Evolutionary conservation across 768 basidiomycete species (phyloP), one percentile per base, ranked within the genome.

Genomic region (Mrakia blollopis): DNA sequence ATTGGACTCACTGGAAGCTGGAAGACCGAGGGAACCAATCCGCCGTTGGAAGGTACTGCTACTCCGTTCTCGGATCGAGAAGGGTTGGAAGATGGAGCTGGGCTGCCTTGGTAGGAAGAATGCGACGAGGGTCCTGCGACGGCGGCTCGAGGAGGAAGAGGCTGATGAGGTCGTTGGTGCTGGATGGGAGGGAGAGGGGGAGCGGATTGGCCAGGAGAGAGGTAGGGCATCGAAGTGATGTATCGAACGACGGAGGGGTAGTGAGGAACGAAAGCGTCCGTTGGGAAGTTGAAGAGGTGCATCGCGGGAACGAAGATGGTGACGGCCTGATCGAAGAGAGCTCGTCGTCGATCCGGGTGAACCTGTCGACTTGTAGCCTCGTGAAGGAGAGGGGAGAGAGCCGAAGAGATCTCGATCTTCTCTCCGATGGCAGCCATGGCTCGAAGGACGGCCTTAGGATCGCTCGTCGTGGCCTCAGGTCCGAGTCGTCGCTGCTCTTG

Each of bases 371-470:
- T 68, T 0, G 65, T 68, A 16, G 65, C 35, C 65, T 68, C 65
- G 25, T 39, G 25, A 18, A 68, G 37, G 21, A 68, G 37, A 18
- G 65, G 65, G 8, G 35, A 41, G 23, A 68, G 65, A 9, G 35
- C 65, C 8, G 25, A 18, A 8, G 13, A 18, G 65, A 68, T 37
- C 35, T 39, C 37, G 35, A 68, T 68, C 65, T 68, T 68, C 37
- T 68, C 65, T 68, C 37, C 65, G 25, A 68, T 68, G 37, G 25
- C 39, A 37, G 25, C 35, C 65, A 68, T 68, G 23, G 65, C 65
- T 39, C 65, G 65, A 18, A 68, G 65, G 35, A 68, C 65, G 37
- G 13, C 37, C 65, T 68, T 68, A 6, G 65, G 65, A n/a, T 68
- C 65, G 35, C 35, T 68, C 18, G 35, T 39, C 35, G 65, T 68